phyloP scores from a whole-genome alignment of 805 yeast species.

The Candida montana region DNA sequence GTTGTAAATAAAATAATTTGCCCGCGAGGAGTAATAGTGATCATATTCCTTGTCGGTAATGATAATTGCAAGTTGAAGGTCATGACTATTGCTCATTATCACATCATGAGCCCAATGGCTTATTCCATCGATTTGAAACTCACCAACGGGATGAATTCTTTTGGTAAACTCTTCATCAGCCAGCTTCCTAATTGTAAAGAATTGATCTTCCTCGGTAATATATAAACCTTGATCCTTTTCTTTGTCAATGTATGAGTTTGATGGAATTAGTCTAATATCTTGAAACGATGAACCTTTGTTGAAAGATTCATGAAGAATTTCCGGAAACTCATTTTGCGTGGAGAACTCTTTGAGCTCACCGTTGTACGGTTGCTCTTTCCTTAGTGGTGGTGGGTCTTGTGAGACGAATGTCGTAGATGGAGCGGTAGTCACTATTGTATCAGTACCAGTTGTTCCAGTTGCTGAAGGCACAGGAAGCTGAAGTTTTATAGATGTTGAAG shows the following conservation, averaged over 20 bases:
- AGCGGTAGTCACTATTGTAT: too few relatives aligned
- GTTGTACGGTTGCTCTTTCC: background rate
- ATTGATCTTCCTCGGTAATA: conserved; percentile 15
- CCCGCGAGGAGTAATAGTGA: conserved; percentile 68
- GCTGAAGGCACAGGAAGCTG: background rate
- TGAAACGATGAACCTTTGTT: background rate
- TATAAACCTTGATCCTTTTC: conserved; percentile 43
- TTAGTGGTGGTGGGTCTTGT: background rate
- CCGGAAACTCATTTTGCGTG: conserved; percentile 6
- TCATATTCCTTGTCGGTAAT: conserved; percentile 43
- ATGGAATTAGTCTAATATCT: conserved; percentile 24
- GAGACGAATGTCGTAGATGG: background rate
- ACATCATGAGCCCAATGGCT: conserved; percentile 35
- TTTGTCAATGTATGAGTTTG: conserved; percentile 20
- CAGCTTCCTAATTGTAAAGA: conserved; percentile 28
- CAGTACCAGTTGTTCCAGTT: background rate
- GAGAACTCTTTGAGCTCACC: conserved; percentile 6
- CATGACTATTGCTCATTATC: conserved; percentile 41
- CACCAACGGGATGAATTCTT: conserved; percentile 24
- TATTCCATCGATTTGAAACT: conserved; percentile 38
- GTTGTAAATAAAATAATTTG: conserved; percentile 59
- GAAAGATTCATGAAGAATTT: conserved; percentile 8
- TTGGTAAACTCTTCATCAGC: conserved; percentile 21
- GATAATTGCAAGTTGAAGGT: conserved; percentile 47
- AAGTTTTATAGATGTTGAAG: background rate